Conservation (phyloP, 2,329 filamentous ascomycete genomes). For the Tricladium varicosporioides region DNA sequence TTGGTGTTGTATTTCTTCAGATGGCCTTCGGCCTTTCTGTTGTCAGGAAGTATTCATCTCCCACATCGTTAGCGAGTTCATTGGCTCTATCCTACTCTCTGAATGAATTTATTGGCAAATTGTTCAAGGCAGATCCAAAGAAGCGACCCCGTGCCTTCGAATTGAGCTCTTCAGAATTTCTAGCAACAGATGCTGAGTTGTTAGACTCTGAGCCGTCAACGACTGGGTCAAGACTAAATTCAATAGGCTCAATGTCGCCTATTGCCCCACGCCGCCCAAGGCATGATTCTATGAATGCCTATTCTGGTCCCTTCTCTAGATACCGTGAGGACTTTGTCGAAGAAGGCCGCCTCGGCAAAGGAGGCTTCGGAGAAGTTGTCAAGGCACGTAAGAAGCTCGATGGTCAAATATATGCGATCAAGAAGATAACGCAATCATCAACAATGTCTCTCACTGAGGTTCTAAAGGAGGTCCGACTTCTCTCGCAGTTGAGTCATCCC, state of each 20-base stretch:
- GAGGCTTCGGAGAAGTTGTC: constrained; percentile 94
- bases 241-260: constrained; percentile 40
- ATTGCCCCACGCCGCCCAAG: constrained; percentile 50
- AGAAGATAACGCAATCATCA: constrained; percentile 87
- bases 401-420: constrained; percentile 90
- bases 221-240: constrained; percentile 40
- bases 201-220: constrained; percentile 39
- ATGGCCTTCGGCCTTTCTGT: constrained; percentile 88
- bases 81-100: constrained; percentile 71
- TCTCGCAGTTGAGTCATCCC: constrained; percentile 92
- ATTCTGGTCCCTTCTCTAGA: constrained; percentile 49
- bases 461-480: constrained; percentile 78
- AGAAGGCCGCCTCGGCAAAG: constrained; percentile 83
- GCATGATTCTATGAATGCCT: constrained; percentile 59
- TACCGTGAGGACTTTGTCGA: constrained; percentile 91
- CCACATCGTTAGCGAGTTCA: constrained; percentile 68
- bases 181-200: constrained; percentile 63
- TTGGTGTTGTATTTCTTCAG: constrained; percentile 87
- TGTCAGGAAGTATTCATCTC: constrained; percentile 74
- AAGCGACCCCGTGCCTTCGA: constrained; percentile 83
- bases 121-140: constrained; percentile 82
- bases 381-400: constrained; percentile 94
- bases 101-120: constrained; percentile 75
- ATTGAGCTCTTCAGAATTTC: constrained; percentile 61
- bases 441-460: constrained; percentile 78